phyloP scores from a whole-genome alignment of 495 filamentous ascomycete genomes.

The Trichoderma reesei region DNA sequence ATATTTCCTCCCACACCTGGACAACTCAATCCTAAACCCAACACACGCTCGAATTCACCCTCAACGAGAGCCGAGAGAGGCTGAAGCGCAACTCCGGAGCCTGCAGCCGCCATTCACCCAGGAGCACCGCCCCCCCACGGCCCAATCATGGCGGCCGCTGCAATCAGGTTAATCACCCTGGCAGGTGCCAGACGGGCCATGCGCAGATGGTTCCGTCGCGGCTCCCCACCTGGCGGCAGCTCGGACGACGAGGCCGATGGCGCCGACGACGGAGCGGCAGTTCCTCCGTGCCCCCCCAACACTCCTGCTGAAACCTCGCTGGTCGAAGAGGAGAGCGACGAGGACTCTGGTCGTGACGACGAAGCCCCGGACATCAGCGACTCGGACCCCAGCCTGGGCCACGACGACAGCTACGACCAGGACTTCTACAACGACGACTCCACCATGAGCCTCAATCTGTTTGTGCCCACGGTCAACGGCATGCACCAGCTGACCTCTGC shows the following conservation, averaged over 20 bases:
- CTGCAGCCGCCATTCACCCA: not conserved
- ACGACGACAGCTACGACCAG: not conserved
- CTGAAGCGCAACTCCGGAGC: too few species aligned
- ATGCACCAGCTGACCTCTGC: too few species aligned
- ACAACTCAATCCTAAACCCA: too few species aligned
- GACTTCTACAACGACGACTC: not conserved
- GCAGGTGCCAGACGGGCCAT: conserved; percentile 5
- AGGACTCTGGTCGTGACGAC: too few species aligned
- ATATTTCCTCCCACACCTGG: not conserved
- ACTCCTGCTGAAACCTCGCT: not conserved
- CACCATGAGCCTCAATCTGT: not conserved
- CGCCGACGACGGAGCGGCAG: not conserved
- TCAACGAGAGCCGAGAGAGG: too few species aligned
- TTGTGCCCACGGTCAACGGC: too few species aligned
- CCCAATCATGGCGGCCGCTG: not conserved
- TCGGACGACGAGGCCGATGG: not conserved
- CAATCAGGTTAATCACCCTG: not conserved
- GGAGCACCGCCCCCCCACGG: not conserved
- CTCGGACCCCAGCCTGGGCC: too few species aligned
- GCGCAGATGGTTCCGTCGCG: not conserved
- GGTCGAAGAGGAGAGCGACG: not conserved
- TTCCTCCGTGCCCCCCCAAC: too few species aligned
- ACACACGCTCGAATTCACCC: too few species aligned
- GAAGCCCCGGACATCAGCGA: too few species aligned
- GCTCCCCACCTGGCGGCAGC: not conserved